Base-by-base conservation (phyloP, 179 eudicot genomes). In the Carnegiea gigantea region DNA sequence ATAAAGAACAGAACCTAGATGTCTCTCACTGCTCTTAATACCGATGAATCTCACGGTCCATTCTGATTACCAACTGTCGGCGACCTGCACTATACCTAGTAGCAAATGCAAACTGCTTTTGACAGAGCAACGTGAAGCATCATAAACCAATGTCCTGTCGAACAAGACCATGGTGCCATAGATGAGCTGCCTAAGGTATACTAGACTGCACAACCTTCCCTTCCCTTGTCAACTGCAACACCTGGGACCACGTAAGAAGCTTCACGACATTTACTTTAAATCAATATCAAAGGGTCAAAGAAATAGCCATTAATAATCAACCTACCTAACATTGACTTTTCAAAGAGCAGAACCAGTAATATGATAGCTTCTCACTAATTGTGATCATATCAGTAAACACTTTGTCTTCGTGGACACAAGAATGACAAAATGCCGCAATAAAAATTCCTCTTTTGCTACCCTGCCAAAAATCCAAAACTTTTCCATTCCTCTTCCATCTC, bases 31-130 rank as follows among this genome's bases (percentile, higher is more conserved):
- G 21, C 53, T 72, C 43, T 73, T 51, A 83, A 60, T 91, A 96
- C 98, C 98, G n/a, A n/a, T 96, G 99, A 65, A 90, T 91, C 85
- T 96, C 99, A 51, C 82, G 93, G 93, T 60, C 98, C 99, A 86
- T 92, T 87, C 78, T 88, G 89, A 36, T 97, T 86, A 38, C 98
- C 99, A 88, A 96, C 73, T 96, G 98, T 46, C 98, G 90, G 67
- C 99, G 98, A 75, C 94, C 97, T 77, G 93, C 96, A 86, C 99
- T 96, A 65, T 96, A 96, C 86, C 99, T 93, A 14, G 98, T 92
- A 71, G 99, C 99, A 79, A 79, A 96, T 92, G 82, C 95, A 90
- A 76, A 96, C 98, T 70, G 97, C 99, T 78, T 86, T 86, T 74
- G 99, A 92, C 76, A 96, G 86, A 86, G 98, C 98, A 85, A 85